Conservation (phyloP, 2,329 filamentous ascomycete genomes). For the Trichoderma sp. region DNA sequence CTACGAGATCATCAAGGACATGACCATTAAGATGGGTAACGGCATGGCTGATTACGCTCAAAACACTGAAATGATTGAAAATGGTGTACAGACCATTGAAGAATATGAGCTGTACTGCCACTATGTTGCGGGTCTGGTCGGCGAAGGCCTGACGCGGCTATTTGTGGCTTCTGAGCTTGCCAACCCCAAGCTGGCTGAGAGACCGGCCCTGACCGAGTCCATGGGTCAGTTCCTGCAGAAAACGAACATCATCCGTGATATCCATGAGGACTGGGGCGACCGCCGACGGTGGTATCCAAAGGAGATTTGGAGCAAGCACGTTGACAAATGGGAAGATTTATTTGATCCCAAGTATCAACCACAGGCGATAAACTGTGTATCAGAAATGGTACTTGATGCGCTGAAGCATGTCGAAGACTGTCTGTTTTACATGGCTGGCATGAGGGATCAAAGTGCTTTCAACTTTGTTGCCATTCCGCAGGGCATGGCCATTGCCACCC, state of each 20-base stretch:
- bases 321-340: constrained; percentile 84
- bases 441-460: constrained; percentile 96
- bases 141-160: constrained; percentile 85
- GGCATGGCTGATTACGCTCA: constrained; percentile 96
- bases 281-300: constrained; percentile 90
- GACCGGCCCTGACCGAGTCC: constrained; percentile 81
- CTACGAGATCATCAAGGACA: constrained; percentile 84
- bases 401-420: constrained; percentile 87
- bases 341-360: constrained; percentile 79
- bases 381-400: constrained; percentile 92
- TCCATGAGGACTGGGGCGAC: constrained; percentile 87
- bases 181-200: constrained; percentile 78
- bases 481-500: constrained; percentile 93
- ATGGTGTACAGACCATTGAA: constrained; percentile 77
- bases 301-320: constrained; percentile 96
- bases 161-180: constrained; percentile 87
- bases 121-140: constrained; percentile 97
- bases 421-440: constrained; percentile 94
- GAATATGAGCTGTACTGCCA: constrained; percentile 98
- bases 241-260: constrained; percentile 97
- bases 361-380: constrained; percentile 79
- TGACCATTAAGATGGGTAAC: constrained; percentile 92
- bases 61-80: constrained; percentile 77
- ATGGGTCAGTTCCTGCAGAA: constrained; percentile 99
- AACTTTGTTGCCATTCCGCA: constrained; percentile 99